Conservation (phyloP, 1,284 basidiomycete species). For the Wolfiporia cocos region DNA sequence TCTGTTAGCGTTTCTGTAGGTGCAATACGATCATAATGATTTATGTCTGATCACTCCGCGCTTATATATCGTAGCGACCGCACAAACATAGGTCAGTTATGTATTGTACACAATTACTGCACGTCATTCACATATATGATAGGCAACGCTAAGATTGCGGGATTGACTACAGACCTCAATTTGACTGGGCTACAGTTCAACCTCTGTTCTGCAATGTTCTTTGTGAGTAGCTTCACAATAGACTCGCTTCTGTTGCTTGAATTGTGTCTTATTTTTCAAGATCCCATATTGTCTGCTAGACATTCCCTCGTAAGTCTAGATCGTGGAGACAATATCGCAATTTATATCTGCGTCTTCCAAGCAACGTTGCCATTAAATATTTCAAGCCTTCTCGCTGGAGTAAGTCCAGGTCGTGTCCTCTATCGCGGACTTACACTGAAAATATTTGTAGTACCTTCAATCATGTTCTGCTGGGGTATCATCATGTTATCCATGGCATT, state of each 20-base stretch:
- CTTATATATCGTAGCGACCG: neutral
- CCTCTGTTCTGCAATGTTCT: conserved; percentile 5
- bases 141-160: conserved; percentile 6
- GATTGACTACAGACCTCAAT: conserved; percentile 1
- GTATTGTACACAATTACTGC: conserved; percentile 28
- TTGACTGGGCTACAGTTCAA: conserved; percentile 5
- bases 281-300: conserved; percentile 2
- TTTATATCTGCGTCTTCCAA: neutral
- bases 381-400: conserved; percentile 5
- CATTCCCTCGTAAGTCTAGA: conserved; percentile 1
- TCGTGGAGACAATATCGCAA: neutral
- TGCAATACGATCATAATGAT: neutral
- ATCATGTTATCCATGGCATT: conserved; percentile 4
- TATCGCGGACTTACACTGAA: no score
- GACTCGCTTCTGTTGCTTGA: no score
- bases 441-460: neutral
- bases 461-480: conserved; percentile 5
- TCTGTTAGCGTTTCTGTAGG: conserved; percentile 51
- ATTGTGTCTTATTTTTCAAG: no score
- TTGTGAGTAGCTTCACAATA: no score
- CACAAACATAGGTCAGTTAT: conserved; percentile 1
- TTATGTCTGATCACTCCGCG: neutral
- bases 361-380: conserved; percentile 2
- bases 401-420: neutral
- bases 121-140: neutral